A percentile compares a stretch with the other conserved stretches of the same genome.
Conservation (phyloP, 345 rosid genomes). For the Rhodomyrtus tomentosa region DNA sequence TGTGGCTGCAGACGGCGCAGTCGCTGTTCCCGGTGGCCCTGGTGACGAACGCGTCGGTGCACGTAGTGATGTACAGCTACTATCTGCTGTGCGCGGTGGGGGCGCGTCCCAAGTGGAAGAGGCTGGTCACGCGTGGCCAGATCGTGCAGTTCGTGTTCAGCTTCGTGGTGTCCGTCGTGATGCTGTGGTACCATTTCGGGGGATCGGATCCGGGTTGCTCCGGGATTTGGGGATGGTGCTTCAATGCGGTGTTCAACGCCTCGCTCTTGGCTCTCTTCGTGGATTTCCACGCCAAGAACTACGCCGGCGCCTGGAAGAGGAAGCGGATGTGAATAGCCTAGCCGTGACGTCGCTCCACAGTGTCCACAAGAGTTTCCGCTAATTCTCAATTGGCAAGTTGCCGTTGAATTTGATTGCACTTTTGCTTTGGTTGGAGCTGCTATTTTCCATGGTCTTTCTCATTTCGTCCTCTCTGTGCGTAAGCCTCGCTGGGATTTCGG, state of each 20-base stretch:
- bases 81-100: slow-evolving; percentile 38
- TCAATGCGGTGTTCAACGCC: slow-evolving; percentile 33
- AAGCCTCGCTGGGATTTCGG: neutral
- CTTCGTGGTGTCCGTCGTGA: slow-evolving; percentile 22
- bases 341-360: neutral
- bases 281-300: slow-evolving; percentile 38
- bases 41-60: slow-evolving; percentile 42
- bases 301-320: slow-evolving; percentile 2
- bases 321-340: neutral
- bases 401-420: too few relatives aligned
- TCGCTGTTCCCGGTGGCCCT: slow-evolving; percentile 42
- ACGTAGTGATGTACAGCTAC: slow-evolving; percentile 54
- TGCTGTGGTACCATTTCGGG: slow-evolving; percentile 33
- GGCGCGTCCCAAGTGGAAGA: slow-evolving; percentile 53
- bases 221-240: slow-evolving; percentile 51
- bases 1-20: slow-evolving; percentile 30
- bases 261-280: slow-evolving; percentile 38
- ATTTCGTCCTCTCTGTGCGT: neutral
- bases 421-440: neutral
- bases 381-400: neutral
- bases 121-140: slow-evolving; percentile 48
- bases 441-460: neutral
- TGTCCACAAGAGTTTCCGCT: neutral
- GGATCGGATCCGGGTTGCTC: slow-evolving; percentile 34
- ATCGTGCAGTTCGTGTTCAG: slow-evolving; percentile 46